These are phyloP conservation scores for Physcomitrium patens DNA, from an alignment of 225 moss, liverwort and hornwort species.

Conservation along the genomic window DNA sequence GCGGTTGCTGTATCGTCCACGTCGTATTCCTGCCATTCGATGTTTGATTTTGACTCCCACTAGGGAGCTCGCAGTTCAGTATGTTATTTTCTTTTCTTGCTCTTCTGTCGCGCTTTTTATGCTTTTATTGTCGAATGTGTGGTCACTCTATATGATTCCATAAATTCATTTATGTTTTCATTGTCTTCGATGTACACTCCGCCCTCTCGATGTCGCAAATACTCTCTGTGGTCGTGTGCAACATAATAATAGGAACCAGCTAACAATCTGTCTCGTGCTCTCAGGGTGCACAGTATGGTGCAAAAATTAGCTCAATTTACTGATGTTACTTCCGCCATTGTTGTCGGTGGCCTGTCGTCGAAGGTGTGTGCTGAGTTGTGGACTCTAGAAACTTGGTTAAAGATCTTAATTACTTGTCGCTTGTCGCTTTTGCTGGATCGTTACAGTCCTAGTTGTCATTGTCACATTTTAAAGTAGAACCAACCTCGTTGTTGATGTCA, in stretches of 20 bases:
- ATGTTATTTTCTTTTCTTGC: constrained; percentile 34
- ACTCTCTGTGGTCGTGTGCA: not conserved
- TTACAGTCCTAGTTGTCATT: not conserved
- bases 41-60: constrained; percentile 97
- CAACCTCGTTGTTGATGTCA: not conserved
- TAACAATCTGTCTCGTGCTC: constrained; percentile 27
- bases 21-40: constrained; percentile 92
- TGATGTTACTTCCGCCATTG: constrained; percentile 80
- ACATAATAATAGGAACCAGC: constrained; percentile 1
- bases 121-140: not conserved
- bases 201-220: not conserved
- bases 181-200: not conserved
- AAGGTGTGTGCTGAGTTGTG: constrained; percentile 53
- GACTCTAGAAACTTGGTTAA: not conserved
- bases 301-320: constrained; percentile 95
- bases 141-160: not conserved
- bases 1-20: constrained; percentile 84
- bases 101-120: constrained; percentile 11
- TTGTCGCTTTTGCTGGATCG: not conserved
- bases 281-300: constrained; percentile 92
- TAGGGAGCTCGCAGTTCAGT: constrained; percentile 99
- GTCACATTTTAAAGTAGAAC: not conserved
- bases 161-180: not conserved
- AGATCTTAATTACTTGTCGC: no score
- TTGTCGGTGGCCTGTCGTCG: constrained; percentile 93